Conservation (phyloP, 2,329 filamentous ascomycete genomes). For the Penicillium corylophilum region DNA sequence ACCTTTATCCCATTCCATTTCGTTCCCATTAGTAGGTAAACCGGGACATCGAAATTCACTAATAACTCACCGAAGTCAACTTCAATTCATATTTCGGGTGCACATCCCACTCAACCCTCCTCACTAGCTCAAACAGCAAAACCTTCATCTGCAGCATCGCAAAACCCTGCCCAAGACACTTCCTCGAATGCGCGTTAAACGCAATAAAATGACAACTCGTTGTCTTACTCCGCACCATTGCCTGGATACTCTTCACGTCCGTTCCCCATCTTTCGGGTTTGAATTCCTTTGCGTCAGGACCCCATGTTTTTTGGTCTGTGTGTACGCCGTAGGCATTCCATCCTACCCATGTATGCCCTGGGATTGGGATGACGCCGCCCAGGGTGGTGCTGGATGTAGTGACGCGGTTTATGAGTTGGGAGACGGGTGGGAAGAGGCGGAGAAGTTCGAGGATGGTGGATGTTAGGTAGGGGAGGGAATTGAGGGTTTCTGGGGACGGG, state of each 20-base stretch:
- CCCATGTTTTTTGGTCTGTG: constrained; percentile 36
- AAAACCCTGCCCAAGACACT: constrained; percentile 31
- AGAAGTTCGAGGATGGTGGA: constrained; percentile 49
- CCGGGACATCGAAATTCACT: too few species aligned
- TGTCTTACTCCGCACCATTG: constrained; percentile 23
- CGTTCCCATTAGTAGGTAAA: too few species aligned
- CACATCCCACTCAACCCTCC: constrained; percentile 20
- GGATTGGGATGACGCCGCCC: constrained; percentile 31
- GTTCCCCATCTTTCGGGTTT: constrained; percentile 38
- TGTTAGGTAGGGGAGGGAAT: constrained; percentile 45
- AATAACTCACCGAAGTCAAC: constrained; percentile 28
- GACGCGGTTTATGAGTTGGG: constrained; percentile 51
- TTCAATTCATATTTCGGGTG: constrained; percentile 25
- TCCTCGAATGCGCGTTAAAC: constrained; percentile 31
- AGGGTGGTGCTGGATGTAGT: constrained; percentile 29
- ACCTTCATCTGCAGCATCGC: constrained; percentile 30
- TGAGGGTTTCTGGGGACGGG: constrained; percentile 27
- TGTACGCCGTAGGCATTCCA: constrained; percentile 46
- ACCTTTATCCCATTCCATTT: not conserved
- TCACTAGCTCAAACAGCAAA: constrained; percentile 23
- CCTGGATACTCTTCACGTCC: constrained; percentile 34
- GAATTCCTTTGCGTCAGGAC: constrained; percentile 32
- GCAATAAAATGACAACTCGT: constrained; percentile 30
- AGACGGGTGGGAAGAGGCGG: constrained; percentile 52
- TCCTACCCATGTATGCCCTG: constrained; percentile 41